Percentiles rank a stretch among this genome's conserved stretches.
These are phyloP conservation scores for Excoecaria cochinchinensis DNA, from an alignment of 345 rosid species.

Conservation along the genomic window DNA sequence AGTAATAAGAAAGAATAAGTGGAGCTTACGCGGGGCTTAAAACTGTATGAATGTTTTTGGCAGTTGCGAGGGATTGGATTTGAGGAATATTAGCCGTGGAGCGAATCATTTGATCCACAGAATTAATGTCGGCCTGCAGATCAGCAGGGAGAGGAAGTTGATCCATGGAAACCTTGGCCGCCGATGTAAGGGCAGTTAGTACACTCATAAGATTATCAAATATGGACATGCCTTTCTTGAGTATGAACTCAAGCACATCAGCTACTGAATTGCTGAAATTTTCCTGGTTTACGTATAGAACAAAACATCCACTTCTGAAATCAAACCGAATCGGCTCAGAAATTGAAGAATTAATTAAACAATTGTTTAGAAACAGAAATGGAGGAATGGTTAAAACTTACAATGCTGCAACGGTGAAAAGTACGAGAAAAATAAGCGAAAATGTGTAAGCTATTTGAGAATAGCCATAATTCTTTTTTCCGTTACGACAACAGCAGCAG, in stretches of 20 bases:
- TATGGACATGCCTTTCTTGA: constrained; percentile 32
- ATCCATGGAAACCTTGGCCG: constrained; percentile 32
- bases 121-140: constrained; percentile 32
- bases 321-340: neutral
- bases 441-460: constrained; percentile 39
- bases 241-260: constrained; percentile 32
- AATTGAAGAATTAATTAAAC: neutral
- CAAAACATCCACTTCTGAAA: constrained; percentile 43
- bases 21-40: constrained; percentile 42
- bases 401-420: constrained; percentile 52
- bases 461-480: constrained; percentile 24
- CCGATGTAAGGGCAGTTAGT: constrained; percentile 36
- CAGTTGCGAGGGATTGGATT: neutral
- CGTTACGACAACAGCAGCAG: constrained; percentile 38
- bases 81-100: constrained; percentile 19
- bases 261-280: constrained; percentile 39
- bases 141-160: constrained; percentile 38
- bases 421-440: constrained; percentile 42
- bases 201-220: constrained; percentile 32
- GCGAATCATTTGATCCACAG: constrained; percentile 26
- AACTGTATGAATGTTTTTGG: neutral
- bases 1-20: neutral
- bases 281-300: constrained; percentile 42
- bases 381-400: constrained; percentile 12
- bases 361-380: no score